Evolutionary conservation across 495 filamentous ascomycete species (phyloP).

Genomic region (Neurospora sp.): DNA sequence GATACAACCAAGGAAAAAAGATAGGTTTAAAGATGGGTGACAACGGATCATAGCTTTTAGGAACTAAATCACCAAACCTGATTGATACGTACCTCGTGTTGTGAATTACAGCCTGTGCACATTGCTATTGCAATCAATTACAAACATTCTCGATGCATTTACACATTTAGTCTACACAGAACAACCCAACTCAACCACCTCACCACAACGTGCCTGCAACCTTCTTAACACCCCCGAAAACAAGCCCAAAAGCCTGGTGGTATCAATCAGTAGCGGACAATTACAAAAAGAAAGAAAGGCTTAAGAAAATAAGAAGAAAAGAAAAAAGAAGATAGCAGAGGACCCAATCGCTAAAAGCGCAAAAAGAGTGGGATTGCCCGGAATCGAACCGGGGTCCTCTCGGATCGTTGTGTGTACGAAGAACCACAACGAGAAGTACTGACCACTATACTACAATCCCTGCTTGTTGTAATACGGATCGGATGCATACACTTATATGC

Average conservation of each 20-base stretch:
- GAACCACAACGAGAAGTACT: constrained; percentile 8
- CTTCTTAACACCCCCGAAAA: too few relatives aligned
- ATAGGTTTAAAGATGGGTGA: too few relatives aligned
- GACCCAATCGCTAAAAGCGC: neutral
- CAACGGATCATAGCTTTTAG: neutral
- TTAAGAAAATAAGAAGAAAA: neutral
- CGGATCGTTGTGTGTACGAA: neutral
- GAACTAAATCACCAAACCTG: neutral
- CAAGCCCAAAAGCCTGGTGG: too few relatives aligned
- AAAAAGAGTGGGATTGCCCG: constrained; percentile 3
- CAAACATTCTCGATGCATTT: neutral
- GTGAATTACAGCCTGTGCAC: too few relatives aligned
- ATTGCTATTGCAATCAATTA: too few relatives aligned
- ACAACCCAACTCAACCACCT: neutral
- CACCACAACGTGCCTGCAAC: neutral
- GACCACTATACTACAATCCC: constrained; percentile 9
- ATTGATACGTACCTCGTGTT: too few relatives aligned
- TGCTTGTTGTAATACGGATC: neutral
- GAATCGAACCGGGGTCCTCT: constrained; percentile 9
- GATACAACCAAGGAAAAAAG: too few relatives aligned
- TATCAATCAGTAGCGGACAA: too few relatives aligned
- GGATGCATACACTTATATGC: neutral
- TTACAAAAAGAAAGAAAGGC: too few relatives aligned
- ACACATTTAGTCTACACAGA: neutral
- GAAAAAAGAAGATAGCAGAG: too few relatives aligned